Evolutionary conservation across 139 green algal genomes (phyloP), one percentile per base, ranked within the genome.

Genomic region (Protoeuglena noctilucae): DNA sequence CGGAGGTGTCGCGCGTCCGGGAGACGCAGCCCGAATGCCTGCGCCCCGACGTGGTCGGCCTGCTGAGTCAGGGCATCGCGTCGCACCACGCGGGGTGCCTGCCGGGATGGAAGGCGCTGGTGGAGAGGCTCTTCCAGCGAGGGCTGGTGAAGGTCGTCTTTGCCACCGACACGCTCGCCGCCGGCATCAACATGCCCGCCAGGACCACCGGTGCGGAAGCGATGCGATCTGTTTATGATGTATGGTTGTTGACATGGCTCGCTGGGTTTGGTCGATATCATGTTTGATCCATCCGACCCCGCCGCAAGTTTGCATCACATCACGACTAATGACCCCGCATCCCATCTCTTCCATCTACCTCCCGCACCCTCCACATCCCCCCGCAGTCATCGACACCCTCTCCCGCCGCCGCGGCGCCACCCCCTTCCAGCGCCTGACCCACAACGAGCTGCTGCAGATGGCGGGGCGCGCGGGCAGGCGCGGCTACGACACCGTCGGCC

Each of bases 111-210:
- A 96, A 95, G 72, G 29, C 28, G 1, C 63, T 96, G 2, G 70
- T 96, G 3, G 89, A 97, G 70, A 53, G 63, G 1, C 70, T 87
- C 23, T 97, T 94, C 71, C 88, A 96, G 59, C 60, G 61, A 48
- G 76, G 79, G 54, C 50, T 82, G 41, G 24, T 92, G 16, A 80
- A 88, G 67, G 53, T 93, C 24, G 83, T 97, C 19, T 95, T 94
- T 74, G 87, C 89, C 1, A 97, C 89, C 22, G 88, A 93, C 62
- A 97, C 89, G 21, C 68, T 97, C n/a, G 88, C 89, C 1, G 87
- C 89, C 0, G 89, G 89, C 45, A 93, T 96, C 70, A 97, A 97
- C 79, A 97, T 97, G 89, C 89, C 89, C 4, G 89, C 89, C 0
- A 73, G 89, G 54, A 92, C 83, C n/a, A 89, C 83, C 12, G n/a